phyloP scores from a whole-genome alignment of 768 basidiomycete species.

The Dioszegia aurantiaca region DNA sequence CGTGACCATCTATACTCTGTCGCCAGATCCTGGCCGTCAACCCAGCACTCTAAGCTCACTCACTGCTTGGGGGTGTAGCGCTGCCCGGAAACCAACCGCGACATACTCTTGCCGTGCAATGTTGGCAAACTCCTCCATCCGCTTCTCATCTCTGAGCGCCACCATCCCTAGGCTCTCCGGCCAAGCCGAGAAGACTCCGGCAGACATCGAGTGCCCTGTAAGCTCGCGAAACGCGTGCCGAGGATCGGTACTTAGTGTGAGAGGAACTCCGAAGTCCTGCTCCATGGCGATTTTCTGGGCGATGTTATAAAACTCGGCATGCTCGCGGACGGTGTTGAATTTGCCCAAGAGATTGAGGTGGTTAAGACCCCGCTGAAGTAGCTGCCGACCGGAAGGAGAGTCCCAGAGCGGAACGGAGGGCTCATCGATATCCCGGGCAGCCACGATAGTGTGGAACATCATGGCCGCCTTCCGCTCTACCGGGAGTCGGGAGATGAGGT shows the following conservation, averaged over 20 bases:
- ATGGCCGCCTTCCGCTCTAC: constrained; percentile 5
- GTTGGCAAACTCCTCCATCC: constrained; percentile 20
- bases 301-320: constrained; percentile 10
- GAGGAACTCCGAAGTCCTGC: constrained; percentile 5
- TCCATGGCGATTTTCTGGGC: constrained; percentile 12
- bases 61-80: constrained; percentile 18
- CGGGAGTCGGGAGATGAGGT: constrained; percentile 10
- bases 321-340: not conserved
- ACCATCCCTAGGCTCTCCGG: constrained; percentile 21
- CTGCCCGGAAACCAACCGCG: constrained; percentile 18
- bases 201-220: constrained; percentile 12
- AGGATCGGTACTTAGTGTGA: constrained; percentile 17
- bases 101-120: constrained; percentile 22
- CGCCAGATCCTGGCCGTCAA: constrained; percentile 12
- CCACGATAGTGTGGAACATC: constrained; percentile 15
- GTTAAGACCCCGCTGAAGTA: constrained; percentile 8
- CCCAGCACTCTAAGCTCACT: too few species aligned
- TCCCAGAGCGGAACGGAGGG: constrained; percentile 1
- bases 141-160: constrained; percentile 10
- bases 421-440: constrained; percentile 4
- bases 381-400: constrained; percentile 7
- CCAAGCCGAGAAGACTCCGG: constrained; percentile 18
- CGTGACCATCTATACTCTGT: constrained; percentile 18
- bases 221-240: constrained; percentile 17
- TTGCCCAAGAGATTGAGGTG: constrained; percentile 16